Percentiles rank a stretch among this genome's conserved stretches.
Evolutionary conservation across 148 eudicot species (phyloP).

Genomic region (Spergularia marina): DNA sequence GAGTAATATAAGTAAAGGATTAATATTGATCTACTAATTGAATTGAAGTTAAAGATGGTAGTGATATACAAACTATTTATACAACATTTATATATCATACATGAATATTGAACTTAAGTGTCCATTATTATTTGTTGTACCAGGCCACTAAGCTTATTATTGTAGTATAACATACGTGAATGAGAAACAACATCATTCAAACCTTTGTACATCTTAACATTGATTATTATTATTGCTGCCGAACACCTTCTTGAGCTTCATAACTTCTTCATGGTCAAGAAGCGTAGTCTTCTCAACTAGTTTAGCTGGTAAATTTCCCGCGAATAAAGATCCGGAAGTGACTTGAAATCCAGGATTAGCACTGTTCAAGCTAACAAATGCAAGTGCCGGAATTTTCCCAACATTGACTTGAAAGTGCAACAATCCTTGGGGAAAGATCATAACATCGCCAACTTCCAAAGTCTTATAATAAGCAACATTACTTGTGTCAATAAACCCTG

Average conservation of each 20-base stretch:
- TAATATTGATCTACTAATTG: too few species aligned
- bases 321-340: not conserved
- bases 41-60: too few species aligned
- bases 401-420: constrained; percentile 19
- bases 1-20: too few species aligned
- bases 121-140: too few species aligned
- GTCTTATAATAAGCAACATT: constrained; percentile 18
- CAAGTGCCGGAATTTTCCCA: constrained; percentile 13
- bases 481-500: constrained; percentile 16
- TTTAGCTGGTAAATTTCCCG: constrained; percentile 10
- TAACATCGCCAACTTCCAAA: constrained; percentile 11
- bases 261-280: constrained; percentile 10
- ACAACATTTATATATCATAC: too few species aligned
- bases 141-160: too few species aligned
- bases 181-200: too few species aligned
- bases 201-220: too few species aligned
- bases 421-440: constrained; percentile 16
- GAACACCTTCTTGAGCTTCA: constrained; percentile 17
- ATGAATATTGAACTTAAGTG: too few species aligned
- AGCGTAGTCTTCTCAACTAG: constrained; percentile 3
- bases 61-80: too few species aligned
- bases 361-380: constrained; percentile 20
- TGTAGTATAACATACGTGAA: too few species aligned
- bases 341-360: constrained; percentile 20
- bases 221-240: constrained; percentile 8